These are phyloP conservation scores for Diaporthe ampelina DNA, from an alignment of 2,329 filamentous ascomycete genomes.

Conservation along the genomic window DNA sequence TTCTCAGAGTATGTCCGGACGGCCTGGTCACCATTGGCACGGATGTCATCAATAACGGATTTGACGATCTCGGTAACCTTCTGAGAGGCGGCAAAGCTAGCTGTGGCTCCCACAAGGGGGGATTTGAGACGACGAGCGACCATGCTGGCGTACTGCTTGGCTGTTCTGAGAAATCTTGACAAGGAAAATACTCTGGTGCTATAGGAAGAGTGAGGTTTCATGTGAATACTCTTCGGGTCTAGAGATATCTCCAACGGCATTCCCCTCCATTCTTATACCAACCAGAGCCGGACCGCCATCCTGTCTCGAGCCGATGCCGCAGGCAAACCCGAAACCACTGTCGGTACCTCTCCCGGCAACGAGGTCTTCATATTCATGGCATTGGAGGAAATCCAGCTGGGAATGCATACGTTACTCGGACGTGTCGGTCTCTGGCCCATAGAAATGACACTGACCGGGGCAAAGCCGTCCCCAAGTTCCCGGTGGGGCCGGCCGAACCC, in stretches of 20 bases:
- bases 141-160: slow-evolving; percentile 22
- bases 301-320: slow-evolving; percentile 17
- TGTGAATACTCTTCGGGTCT: not conserved
- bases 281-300: not conserved
- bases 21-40: slow-evolving; percentile 60
- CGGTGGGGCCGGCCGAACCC: slow-evolving; percentile 23
- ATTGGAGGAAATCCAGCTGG: not conserved
- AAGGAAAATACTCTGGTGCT: not conserved
- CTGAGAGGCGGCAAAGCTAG: slow-evolving; percentile 35
- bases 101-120: slow-evolving; percentile 34
- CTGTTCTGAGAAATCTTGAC: not conserved
- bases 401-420: no score
- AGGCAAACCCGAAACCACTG: not conserved
- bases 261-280: slow-evolving; percentile 14
- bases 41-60: slow-evolving; percentile 62
- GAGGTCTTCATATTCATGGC: not conserved
- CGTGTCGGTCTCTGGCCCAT: slow-evolving; percentile 11
- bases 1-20: slow-evolving; percentile 64
- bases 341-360: not conserved
- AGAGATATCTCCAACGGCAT: slow-evolving; percentile 18
- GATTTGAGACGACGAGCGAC: slow-evolving; percentile 38
- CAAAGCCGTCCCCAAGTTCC: slow-evolving; percentile 10
- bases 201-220: not conserved
- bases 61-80: slow-evolving; percentile 55
- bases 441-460: not conserved